Evolutionary conservation across 2,329 filamentous ascomycete species (phyloP).

Genomic region (Cucurbitaria berberidis): DNA sequence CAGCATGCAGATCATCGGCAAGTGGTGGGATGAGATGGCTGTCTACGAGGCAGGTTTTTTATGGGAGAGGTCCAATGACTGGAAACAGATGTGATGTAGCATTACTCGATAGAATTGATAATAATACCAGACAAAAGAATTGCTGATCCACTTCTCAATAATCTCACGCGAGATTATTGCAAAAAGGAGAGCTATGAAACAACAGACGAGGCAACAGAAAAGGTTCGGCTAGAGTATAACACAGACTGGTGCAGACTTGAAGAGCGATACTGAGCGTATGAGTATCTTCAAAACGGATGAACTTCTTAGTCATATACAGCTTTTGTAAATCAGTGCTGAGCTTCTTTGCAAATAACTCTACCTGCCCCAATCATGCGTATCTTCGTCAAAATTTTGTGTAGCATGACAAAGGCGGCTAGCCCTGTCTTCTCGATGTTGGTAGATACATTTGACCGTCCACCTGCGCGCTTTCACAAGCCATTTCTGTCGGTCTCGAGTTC

Average conservation of each 20-base stretch:
- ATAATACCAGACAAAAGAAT: too few species aligned
- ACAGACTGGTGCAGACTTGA: constrained; percentile 59
- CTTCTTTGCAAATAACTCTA: too few species aligned
- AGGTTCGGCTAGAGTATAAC: constrained; percentile 65
- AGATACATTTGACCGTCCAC: not conserved
- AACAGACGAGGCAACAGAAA: constrained; percentile 66
- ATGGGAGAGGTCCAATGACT: constrained; percentile 57
- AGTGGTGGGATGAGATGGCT: constrained; percentile 58
- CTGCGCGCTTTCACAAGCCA: not conserved
- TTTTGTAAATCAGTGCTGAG: not conserved
- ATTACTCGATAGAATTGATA: not conserved
- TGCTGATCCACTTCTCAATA: too few species aligned
- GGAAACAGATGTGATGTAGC: constrained; percentile 42
- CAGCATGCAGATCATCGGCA: constrained; percentile 63
- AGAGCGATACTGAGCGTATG: constrained; percentile 55
- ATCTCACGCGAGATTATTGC: too few species aligned
- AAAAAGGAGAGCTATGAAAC: constrained; percentile 66
- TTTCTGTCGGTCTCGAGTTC: too few species aligned
- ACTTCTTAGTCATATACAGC: too few species aligned
- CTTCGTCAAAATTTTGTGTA: too few species aligned
- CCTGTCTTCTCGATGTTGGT: too few species aligned
- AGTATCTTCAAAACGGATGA: not conserved
- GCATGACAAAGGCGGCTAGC: too few species aligned
- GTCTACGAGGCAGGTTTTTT: constrained; percentile 55
- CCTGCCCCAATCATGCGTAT: too few species aligned